Base-by-base conservation (phyloP, 2,329 filamentous ascomycete genomes). In the Trichoderma cornu-damae region DNA sequence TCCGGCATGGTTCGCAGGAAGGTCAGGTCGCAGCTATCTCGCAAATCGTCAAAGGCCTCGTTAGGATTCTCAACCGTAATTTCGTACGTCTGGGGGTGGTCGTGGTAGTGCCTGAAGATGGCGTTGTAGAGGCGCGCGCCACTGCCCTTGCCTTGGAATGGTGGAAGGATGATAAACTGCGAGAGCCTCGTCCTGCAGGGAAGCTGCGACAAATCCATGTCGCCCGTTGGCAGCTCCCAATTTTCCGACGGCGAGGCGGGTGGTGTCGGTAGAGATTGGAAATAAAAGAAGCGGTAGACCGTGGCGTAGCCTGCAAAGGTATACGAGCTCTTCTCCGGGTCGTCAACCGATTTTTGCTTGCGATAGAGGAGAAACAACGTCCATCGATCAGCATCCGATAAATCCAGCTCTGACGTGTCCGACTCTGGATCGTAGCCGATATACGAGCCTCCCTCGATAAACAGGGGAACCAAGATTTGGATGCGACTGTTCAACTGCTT, bases 41-140 rank as follows among this genome's bases (percentile, higher is more conserved):
- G 83, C 65, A 95, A 77, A 59, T 90, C 84, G 66, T 94, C 89
- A 64, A 95, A 95, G 1, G 81, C 84, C 68, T 93, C 89, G 66
- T 89, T 97, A 0, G 94, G 95, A 61, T 97, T 93, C 73, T 99
- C 94, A 5, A 99, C 86, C 0, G 92, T 95, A 66, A 99, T 82
- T 69, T 97, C 93, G 55, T 84, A 79, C 6, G 91, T 87, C 60
- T 86, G 85, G 0, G 81, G 71, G 57, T 88, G 82, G 32, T 82
- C 77, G 58, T 88, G 79, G 62, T 89, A 88, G 63, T 85, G 75
- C 6, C 80, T 74, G 67, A 90, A 93, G 63, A 97, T 89, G 48
- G 85, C 79, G 59, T 85, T 84, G 77, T 97, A 99, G 37, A 99
- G 83, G 40, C 84, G 80, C 9, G 85, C 81, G 34, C 93, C 94